phyloP scores from a whole-genome alignment of 1,284 basidiomycete species.

The Cyathus pygmaeus region DNA sequence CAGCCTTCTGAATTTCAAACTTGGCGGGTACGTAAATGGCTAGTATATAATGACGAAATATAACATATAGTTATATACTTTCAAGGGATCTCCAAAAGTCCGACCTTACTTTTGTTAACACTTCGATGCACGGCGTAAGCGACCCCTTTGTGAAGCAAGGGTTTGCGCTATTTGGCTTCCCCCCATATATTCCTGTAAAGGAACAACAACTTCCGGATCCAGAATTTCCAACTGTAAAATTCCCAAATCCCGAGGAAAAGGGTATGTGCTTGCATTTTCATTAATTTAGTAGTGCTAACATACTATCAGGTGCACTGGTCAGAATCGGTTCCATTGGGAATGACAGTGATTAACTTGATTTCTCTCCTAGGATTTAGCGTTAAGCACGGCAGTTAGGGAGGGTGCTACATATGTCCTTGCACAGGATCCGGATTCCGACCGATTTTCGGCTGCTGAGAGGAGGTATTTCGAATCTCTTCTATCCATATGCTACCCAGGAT shows the following conservation, averaged over 20 bases:
- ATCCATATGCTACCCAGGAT: background rate
- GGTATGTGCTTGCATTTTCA: slow-evolving; percentile 51
- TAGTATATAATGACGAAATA: too few relatives aligned
- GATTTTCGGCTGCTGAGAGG: slow-evolving; percentile 85
- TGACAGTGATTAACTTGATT: background rate
- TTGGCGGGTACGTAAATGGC: slow-evolving; percentile 54
- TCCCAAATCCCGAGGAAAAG: slow-evolving; percentile 90
- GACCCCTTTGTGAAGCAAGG: slow-evolving; percentile 67
- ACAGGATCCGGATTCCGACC: slow-evolving; percentile 87
- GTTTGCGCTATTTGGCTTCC: slow-evolving; percentile 68
- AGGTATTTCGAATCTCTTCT: slow-evolving; percentile 47
- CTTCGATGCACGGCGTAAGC: slow-evolving; percentile 89
- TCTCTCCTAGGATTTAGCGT: slow-evolving; percentile 68
- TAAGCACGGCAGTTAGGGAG: slow-evolving; percentile 64
- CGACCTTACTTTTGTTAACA: slow-evolving; percentile 72
- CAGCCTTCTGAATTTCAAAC: slow-evolving; percentile 53
- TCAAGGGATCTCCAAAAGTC: slow-evolving; percentile 10
- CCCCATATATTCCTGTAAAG: slow-evolving; percentile 65
- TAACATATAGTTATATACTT: slow-evolving; percentile 51
- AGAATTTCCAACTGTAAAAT: slow-evolving; percentile 83
- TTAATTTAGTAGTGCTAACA: background rate
- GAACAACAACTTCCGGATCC: slow-evolving; percentile 80
- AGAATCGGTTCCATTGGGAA: background rate
- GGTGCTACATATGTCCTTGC: slow-evolving; percentile 76
- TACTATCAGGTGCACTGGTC: slow-evolving; percentile 63